Evolutionary conservation across 2,329 filamentous ascomycete species (phyloP), one percentile per base, ranked within the genome.

Genomic region (Capronia coronata): DNA sequence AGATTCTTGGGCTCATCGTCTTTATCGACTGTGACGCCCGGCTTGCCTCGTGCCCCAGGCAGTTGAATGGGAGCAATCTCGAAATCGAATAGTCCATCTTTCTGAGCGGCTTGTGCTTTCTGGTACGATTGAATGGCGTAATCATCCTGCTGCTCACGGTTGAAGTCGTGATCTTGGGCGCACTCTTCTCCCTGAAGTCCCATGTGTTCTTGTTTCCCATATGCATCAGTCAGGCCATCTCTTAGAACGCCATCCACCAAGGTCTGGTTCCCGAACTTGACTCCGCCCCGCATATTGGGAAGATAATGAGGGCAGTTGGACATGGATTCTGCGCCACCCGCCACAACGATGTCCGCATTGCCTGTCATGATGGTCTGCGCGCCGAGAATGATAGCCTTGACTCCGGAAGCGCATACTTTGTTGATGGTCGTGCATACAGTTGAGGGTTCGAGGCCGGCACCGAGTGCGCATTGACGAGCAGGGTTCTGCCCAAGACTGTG

Each of bases 361-460:
- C 93, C 91, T 46, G 90, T 94, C 69, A 97, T 89, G 75, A 98
- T 98, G 63, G 91, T 96, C 73, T 97, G 93, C 44, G 91, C 87
- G 61, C 86, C 93, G 54, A 98, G 79, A 59, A 95, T 88, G 66
- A 98, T 84, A 61, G 93, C 87, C 77, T 98, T 98, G 67, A 96
- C 75, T 38, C 85, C 84, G 8, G 90, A 96, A 58, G 93, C 93
- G 79, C 93, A 98, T 67, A 98, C 93, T 77, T 98, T 98, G 84
- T 98, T 98, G 66, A 98, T 81, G 45, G 90, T 94, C 39, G 93
- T 98, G 72, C 84, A 86, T 61, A 94, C 80, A 58, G 86, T 86
- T 47, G 79, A 78, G 57, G 94, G 78, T 47, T 82, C 74, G 58
- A 98, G 86, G 56, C 93, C 93, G 64, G 88, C 93, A 63, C 83